Evolutionary conservation across 331 rosid species (phyloP).

Genomic region (Cucumis variabilis): DNA sequence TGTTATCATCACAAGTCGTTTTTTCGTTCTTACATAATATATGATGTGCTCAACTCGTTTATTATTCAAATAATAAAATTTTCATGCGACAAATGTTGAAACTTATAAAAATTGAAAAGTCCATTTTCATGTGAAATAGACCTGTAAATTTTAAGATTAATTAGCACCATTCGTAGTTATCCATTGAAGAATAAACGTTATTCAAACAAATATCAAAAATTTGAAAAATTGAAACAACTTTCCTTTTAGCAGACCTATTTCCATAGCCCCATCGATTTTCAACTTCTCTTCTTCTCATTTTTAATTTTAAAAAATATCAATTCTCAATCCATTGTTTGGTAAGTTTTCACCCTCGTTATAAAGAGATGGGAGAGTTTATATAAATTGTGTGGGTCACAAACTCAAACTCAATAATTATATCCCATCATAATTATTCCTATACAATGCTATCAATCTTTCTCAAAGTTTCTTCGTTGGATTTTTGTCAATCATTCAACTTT

Average conservation of each 20-base stretch:
- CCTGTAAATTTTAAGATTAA: no score
- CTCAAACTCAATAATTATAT: not conserved
- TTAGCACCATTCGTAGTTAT: not conserved
- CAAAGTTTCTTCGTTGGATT: not conserved
- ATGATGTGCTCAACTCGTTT: not conserved
- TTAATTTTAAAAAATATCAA: not conserved
- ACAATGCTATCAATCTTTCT: not conserved
- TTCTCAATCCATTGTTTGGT: constrained; percentile 20
- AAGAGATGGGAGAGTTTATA: not conserved
- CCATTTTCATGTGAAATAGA: no score
- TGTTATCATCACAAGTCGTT: not conserved
- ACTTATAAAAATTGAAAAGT: not conserved
- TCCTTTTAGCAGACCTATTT: constrained; percentile 23
- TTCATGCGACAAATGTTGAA: not conserved
- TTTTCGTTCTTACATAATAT: not conserved
- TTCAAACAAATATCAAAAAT: not conserved
- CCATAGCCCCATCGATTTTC: not conserved
- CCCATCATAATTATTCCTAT: not conserved
- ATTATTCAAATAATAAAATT: no score
- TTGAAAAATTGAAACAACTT: not conserved
- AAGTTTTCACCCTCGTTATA: not conserved
- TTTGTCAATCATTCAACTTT: constrained; percentile 6
- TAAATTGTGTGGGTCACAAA: constrained; percentile 17
- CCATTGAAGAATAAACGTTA: not conserved
- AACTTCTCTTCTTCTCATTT: not conserved